These are phyloP conservation scores for Ophiostoma piceae DNA, from an alignment of 2,329 filamentous ascomycete genomes.

Conservation along the genomic window DNA sequence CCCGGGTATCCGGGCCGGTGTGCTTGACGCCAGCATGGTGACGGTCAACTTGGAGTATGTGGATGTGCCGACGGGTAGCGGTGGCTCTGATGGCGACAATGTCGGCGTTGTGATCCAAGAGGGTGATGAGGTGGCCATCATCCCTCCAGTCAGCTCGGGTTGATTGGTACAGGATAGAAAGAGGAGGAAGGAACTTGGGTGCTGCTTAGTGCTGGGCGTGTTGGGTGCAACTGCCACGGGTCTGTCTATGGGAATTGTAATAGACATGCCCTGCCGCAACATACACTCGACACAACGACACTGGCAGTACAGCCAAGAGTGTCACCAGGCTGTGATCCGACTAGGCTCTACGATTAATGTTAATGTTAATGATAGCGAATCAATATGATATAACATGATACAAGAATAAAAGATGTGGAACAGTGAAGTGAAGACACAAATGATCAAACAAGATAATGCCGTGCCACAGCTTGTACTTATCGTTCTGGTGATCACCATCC, in stretches of 20 bases:
- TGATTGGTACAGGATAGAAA: constrained; percentile 39
- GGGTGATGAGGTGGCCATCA: constrained; percentile 80
- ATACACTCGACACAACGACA: neutral
- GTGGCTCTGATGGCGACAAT: constrained; percentile 36
- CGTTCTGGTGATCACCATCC: too few species aligned
- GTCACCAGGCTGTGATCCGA: neutral
- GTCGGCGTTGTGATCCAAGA: constrained; percentile 53
- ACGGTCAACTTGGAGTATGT: constrained; percentile 80
- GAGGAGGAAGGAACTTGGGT: neutral
- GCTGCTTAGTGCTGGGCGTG: neutral
- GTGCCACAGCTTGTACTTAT: too few species aligned
- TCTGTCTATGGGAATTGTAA: neutral
- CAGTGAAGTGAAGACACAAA: neutral
- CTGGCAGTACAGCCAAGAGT: neutral
- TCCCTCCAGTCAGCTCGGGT: constrained; percentile 82
- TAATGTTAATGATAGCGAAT: neutral
- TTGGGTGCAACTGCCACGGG: neutral
- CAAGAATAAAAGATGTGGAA: neutral
- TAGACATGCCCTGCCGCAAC: neutral
- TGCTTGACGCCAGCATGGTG: constrained; percentile 68
- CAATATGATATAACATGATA: neutral
- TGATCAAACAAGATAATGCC: neutral
- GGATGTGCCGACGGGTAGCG: constrained; percentile 52
- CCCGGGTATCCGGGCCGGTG: constrained; percentile 60
- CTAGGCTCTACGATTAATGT: neutral